Percentiles rank a stretch among this genome's conserved stretches.
Conservation (phyloP, 2,329 filamentous ascomycete genomes). For the Aspergillus sp. region DNA sequence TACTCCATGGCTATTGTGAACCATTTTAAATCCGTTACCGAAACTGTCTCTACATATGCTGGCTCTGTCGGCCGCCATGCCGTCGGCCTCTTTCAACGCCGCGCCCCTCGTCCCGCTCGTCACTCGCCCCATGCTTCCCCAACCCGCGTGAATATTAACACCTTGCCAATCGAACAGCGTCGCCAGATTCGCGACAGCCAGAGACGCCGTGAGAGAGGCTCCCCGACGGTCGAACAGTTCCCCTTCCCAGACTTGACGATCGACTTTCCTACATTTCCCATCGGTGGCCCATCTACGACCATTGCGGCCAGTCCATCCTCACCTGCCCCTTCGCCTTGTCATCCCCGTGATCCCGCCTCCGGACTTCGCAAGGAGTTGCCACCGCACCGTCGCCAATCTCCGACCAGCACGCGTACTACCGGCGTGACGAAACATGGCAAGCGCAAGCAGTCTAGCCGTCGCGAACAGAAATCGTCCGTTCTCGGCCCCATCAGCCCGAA, state of each 20-base stretch:
- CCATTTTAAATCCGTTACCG: background rate
- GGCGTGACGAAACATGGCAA: too few relatives aligned
- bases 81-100: background rate
- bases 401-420: too few relatives aligned
- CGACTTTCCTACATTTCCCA: constrained; percentile 8
- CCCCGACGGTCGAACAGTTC: constrained; percentile 6
- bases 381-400: too few relatives aligned
- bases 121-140: background rate
- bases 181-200: constrained; percentile 10
- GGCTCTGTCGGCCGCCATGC: background rate
- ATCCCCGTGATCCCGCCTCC: too few relatives aligned
- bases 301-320: background rate
- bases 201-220: constrained; percentile 15
- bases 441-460: too few relatives aligned
- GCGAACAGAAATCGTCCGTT: background rate
- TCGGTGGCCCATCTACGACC: background rate
- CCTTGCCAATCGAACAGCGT: constrained; percentile 15
- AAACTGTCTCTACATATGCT: too few relatives aligned
- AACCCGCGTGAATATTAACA: constrained; percentile 12
- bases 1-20: background rate
- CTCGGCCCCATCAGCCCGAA: background rate
- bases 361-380: too few relatives aligned
- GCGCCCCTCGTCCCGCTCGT: background rate
- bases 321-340: background rate
- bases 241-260: constrained; percentile 18